Base-by-base conservation (phyloP, 306 rosid genomes). In the Vigna reflexopilosa region DNA sequence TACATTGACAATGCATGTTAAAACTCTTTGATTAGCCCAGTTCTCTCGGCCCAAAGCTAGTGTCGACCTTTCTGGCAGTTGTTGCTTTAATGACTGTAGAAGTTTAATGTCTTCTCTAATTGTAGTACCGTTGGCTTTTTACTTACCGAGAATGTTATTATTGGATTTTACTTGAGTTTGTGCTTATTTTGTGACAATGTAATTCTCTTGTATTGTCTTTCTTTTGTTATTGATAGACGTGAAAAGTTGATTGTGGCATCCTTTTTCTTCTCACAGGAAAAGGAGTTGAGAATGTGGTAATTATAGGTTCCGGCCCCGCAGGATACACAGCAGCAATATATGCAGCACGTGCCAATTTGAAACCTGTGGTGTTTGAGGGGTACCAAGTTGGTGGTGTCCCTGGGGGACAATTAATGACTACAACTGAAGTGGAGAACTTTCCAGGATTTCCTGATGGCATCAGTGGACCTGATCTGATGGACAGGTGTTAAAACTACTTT, bases 381-480 rank as follows among this genome's bases (percentile, higher is more conserved):
- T 94, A 88, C 79, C 98, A 92, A 70, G 83, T 81, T 14, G 98
- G 98, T 49, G 97, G 97, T 76, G 96, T 90, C 71, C 98, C 98
- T 3, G 97, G 98, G 80, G 98, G 97, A 20, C 98, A 94, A 82
- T 86, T 94, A 82, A 94, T 94, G 98, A 94, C 98, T 64, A 92
- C 98, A 28, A 94, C 94, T 57, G 98, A 94, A 83, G 97, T 94
- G 44, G 98, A 94, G 86, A 94, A 94, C 69, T 94, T 92, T 76
- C 98, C 98, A 11, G 98, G 98, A 48, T 94, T 94, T 82, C 97
- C 98, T 0, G 98, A 94, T 36, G 97, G 98, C 58, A 88, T 94
- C 66, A 92, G 83, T 52, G 98, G 98, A 87, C 98, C 98, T 20
- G 98, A 94, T 82, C 85, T 94, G 78, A 94, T 94, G 98, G 98